A percentile compares a stretch with the other conserved stretches of the same genome.
Conservation (phyloP, 257 asterid genomes). For the Cynanchum wilfordii region DNA sequence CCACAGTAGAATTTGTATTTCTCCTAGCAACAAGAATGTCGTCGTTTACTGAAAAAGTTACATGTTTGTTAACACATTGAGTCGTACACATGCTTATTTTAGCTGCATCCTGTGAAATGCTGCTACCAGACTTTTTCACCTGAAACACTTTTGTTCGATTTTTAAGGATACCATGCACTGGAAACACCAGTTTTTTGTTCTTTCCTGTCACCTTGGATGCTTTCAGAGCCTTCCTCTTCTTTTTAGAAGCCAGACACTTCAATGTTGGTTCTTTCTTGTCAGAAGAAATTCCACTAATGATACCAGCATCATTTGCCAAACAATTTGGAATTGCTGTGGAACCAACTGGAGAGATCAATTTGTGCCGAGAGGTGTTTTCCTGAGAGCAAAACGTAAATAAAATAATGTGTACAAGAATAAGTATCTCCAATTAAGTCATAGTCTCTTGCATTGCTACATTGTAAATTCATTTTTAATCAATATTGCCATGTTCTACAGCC, state of each 20-base stretch:
- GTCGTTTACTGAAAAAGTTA: conserved; percentile 38
- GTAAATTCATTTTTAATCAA: background rate
- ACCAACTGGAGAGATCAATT: conserved; percentile 32
- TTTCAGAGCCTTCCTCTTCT: conserved; percentile 20
- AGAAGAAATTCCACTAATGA: conserved; percentile 16
- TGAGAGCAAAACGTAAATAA: conserved; percentile 25
- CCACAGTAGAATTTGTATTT: conserved; percentile 20
- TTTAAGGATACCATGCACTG: conserved; percentile 33
- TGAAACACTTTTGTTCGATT: conserved; percentile 19
- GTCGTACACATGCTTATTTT: conserved; percentile 16
- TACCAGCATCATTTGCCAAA: conserved; percentile 26
- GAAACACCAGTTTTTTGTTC: conserved; percentile 24
- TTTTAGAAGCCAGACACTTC: conserved; percentile 22
- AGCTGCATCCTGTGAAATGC: conserved; percentile 23
- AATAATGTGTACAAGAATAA: background rate
- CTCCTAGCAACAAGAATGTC: conserved; percentile 22
- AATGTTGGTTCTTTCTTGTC: conserved; percentile 27
- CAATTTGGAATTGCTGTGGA: conserved; percentile 20
- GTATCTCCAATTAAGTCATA: background rate
- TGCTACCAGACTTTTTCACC: conserved; percentile 20
- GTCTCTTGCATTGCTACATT: background rate
- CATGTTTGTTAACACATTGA: conserved; percentile 33
- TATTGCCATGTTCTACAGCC: background rate
- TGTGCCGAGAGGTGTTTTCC: conserved; percentile 37
- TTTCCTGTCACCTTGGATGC: conserved; percentile 25